Percentiles rank a stretch among this genome's conserved stretches.
These are phyloP conservation scores for Solanum tarapatanum DNA, from an alignment of 257 asterid species.

Conservation along the genomic window DNA sequence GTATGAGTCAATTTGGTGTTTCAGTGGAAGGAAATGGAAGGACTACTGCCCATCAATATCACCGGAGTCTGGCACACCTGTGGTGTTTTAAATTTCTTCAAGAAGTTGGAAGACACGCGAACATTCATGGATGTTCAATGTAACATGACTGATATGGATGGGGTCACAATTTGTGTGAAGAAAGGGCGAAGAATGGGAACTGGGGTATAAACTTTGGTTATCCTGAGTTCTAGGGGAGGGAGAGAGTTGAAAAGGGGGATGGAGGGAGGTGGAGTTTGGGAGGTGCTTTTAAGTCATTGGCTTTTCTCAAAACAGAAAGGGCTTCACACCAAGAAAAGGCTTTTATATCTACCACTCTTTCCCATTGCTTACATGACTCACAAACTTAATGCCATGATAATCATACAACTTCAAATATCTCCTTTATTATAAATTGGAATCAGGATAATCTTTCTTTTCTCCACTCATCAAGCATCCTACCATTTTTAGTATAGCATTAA, in stretches of 20 bases:
- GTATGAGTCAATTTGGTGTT: neutral
- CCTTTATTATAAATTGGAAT: neutral
- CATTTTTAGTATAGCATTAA: neutral
- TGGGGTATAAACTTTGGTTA: neutral
- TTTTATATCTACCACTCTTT: neutral
- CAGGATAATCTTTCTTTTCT: neutral
- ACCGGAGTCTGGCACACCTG: neutral
- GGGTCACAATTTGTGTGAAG: neutral
- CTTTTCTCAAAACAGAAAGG: neutral
- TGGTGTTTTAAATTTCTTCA: neutral
- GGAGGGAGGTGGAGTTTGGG: neutral
- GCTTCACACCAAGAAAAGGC: neutral
- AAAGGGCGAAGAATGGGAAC: neutral
- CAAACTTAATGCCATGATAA: neutral
- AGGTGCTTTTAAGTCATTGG: neutral
- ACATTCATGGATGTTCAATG: neutral
- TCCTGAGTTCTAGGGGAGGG: neutral
- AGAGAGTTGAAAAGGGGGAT: neutral
- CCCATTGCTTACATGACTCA: neutral
- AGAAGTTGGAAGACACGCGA: neutral
- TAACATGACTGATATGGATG: neutral
- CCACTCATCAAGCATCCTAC: neutral
- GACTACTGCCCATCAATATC: neutral
- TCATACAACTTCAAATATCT: neutral
- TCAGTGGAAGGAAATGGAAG: neutral